Base-by-base conservation (phyloP, 1,139 yeast species). In the Citeromyces siamensis region DNA sequence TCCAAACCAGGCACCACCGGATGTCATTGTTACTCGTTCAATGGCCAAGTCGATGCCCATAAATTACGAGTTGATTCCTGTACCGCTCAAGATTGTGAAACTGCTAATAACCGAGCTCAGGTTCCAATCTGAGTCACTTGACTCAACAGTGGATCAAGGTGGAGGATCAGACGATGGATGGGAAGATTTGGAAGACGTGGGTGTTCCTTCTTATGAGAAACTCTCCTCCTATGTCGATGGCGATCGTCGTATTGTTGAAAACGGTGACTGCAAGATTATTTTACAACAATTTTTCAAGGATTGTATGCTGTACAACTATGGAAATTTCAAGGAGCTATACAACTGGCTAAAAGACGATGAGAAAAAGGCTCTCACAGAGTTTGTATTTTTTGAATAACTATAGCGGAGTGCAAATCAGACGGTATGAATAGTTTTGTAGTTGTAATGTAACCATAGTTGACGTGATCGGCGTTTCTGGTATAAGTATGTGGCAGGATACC, bases 1-100 rank as follows among this genome's bases (percentile, higher is more conserved):
- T 16, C 80, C 83, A 1, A 70, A 75, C 43, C 58, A 59, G 14
- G 57, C 60, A 13, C 63, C 73, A 20, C 68, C 70, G 1, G 73
- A 73, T 39, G 51, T 74, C 26, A 86, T 88, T 33, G 59, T 85
- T 6, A 90, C 97, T 0, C 67, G 98, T 47, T 84, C 96, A 0
- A 81, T 76, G 77, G 75, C 94, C 2, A 75, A 71, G 46, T 57
- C 63, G n/a, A 66, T 72, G 68, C 81, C 83, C 0, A 71, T 75
- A 37, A 58, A 63, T 43, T 81, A 66, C 46, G 73, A 84, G 0
- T 75, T 68, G 48, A 66, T 85, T 2, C 64, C 88, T 0, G 84
- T 86, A 0, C 68, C 80, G 12, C 65, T 68, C 33, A 86, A 85
- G 51, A 84, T 88, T 28, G 52, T 86, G 38, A 81, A 80, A 50